Percentiles rank a stretch among this genome's conserved stretches.
Conservation (phyloP, 1,284 basidiomycete genomes). For the Ganoderma leucocontextum region DNA sequence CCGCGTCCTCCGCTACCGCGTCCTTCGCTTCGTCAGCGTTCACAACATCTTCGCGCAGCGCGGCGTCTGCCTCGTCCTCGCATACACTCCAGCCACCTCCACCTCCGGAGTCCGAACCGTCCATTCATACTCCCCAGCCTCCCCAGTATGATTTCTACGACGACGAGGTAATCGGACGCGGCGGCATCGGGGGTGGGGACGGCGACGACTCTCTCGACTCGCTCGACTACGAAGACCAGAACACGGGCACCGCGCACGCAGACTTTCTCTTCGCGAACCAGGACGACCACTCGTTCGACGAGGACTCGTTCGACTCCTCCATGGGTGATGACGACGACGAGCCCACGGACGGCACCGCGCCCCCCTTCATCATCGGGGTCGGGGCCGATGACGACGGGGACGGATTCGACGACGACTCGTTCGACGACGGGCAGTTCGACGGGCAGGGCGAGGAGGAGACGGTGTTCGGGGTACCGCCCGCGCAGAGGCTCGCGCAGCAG, state of each 20-base stretch:
- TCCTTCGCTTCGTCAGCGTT: slow-evolving; percentile 9
- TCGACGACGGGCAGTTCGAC: slow-evolving; percentile 43
- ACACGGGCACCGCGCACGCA: slow-evolving; percentile 38
- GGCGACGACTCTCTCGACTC: slow-evolving; percentile 64
- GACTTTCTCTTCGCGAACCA: slow-evolving; percentile 43
- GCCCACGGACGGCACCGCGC: slow-evolving; percentile 41
- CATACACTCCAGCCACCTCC: slow-evolving; percentile 21
- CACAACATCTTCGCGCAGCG: slow-evolving; percentile 26
- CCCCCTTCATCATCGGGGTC: slow-evolving; percentile 55
- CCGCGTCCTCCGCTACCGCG: slow-evolving; percentile 7
- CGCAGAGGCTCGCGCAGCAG: slow-evolving; percentile 46
- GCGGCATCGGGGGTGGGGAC: slow-evolving; percentile 34
- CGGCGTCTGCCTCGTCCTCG: slow-evolving; percentile 19
- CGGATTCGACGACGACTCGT: slow-evolving; percentile 55
- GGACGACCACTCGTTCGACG: slow-evolving; percentile 36
- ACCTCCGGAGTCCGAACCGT: slow-evolving; percentile 15
- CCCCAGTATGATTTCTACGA: slow-evolving; percentile 38
- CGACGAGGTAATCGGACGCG: slow-evolving; percentile 38
- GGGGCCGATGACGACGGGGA: slow-evolving; percentile 38
- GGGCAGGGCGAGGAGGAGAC: slow-evolving; percentile 63
- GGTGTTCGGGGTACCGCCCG: slow-evolving; percentile 70
- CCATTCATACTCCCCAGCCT: slow-evolving; percentile 38
- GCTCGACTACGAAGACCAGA: slow-evolving; percentile 54
- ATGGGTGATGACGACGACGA: slow-evolving; percentile 35
- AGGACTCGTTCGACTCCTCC: slow-evolving; percentile 38